phyloP scores from a whole-genome alignment of 257 asterid species.

The Hygrophila difformis region DNA sequence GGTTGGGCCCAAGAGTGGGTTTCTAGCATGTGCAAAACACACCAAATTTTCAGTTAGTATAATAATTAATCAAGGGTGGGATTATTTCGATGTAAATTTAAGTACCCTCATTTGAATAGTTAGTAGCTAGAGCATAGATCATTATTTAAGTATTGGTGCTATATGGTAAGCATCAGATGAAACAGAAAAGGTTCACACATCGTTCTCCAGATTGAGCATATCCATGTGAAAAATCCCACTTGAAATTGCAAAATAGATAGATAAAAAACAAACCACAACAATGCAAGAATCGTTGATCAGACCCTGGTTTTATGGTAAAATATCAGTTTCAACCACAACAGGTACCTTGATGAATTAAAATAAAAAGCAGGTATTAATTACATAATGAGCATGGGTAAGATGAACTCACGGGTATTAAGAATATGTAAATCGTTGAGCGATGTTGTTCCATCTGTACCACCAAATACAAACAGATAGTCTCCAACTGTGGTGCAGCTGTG shows the following conservation, averaged over 20 bases:
- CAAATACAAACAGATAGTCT: slow-evolving; percentile 70
- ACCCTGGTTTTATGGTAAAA: not conserved
- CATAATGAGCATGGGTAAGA: slow-evolving; percentile 10
- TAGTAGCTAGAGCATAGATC: too few relatives aligned
- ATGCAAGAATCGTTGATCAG: not conserved
- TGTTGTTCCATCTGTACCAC: slow-evolving; percentile 89
- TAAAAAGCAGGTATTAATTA: too few relatives aligned
- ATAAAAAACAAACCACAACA: slow-evolving; percentile 5
- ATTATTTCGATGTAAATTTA: too few relatives aligned
- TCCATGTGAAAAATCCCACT: slow-evolving; percentile 5
- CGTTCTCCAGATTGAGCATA: slow-evolving; percentile 12
- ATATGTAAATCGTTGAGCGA: slow-evolving; percentile 77
- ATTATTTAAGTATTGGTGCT: too few relatives aligned
- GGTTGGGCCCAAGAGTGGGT: slow-evolving; percentile 88
- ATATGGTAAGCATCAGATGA: slow-evolving; percentile 8
- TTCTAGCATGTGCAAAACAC: slow-evolving; percentile 12
- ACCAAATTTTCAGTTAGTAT: too few relatives aligned
- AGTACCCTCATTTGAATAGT: too few relatives aligned
- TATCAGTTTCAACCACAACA: too few relatives aligned
- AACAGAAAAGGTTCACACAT: not conserved
- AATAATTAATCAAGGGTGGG: too few relatives aligned
- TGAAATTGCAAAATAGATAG: slow-evolving; percentile 4
- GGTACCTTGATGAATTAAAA: too few relatives aligned
- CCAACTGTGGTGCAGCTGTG: slow-evolving; percentile 93
- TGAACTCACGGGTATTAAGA: slow-evolving; percentile 68